These are phyloP conservation scores for Cyclanthera cordifolia DNA, from an alignment of 306 rosid species.

Conservation along the genomic window DNA sequence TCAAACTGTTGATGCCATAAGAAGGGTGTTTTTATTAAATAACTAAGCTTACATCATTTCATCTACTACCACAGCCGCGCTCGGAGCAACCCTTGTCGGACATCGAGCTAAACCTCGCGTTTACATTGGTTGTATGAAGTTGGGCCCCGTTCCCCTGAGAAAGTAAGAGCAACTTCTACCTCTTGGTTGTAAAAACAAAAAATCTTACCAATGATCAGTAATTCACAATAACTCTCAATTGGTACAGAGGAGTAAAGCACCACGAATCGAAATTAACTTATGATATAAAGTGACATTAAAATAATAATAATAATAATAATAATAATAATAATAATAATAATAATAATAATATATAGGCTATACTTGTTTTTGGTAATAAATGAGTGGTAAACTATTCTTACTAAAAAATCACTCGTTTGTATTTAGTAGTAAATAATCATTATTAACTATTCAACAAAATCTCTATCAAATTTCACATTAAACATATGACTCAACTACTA, in stretches of 20 bases:
- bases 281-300: too few relatives aligned
- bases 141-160: slow-evolving; percentile 78
- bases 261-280: slow-evolving; percentile 96
- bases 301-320: too few relatives aligned
- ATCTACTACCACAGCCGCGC: slow-evolving; percentile 41
- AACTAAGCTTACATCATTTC: background rate
- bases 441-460: too few relatives aligned
- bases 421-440: too few relatives aligned
- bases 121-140: slow-evolving; percentile 91
- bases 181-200: background rate
- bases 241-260: slow-evolving; percentile 68
- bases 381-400: too few relatives aligned
- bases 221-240: slow-evolving; percentile 17
- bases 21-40: background rate
- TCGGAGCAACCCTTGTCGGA: slow-evolving; percentile 44
- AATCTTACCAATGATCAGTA: background rate
- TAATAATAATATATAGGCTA: too few relatives aligned
- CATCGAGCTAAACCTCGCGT: slow-evolving; percentile 54
- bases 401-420: too few relatives aligned
- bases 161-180: slow-evolving; percentile 39
- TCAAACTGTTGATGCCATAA: background rate
- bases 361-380: too few relatives aligned
- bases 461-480: too few relatives aligned
- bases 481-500: too few relatives aligned
- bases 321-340: too few relatives aligned